Evolutionary conservation across 176 grass and related monocot species (phyloP), one percentile per base, ranked within the genome.

Genomic region (Rhynchospora pubera): DNA sequence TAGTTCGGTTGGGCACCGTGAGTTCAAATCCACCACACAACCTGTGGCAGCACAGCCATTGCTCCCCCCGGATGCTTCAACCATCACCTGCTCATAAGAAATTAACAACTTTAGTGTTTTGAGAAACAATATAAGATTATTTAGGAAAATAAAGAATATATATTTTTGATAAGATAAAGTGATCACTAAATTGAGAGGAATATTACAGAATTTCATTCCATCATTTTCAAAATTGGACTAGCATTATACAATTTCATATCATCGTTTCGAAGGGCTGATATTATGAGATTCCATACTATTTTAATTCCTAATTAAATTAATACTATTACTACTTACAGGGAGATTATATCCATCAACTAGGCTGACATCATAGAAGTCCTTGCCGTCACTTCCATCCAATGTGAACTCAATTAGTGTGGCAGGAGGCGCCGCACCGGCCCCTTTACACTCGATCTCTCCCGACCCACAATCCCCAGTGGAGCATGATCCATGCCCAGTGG

Each of bases 331-430:
- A 48, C 58, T 0, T 66, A 82, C 79, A 12, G 95, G 95, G 47
- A 98, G 78, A 87, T 98, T 98, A 88, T 98, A 98, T 1, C 95
- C 95, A 77, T 98, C 95, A 39, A 98, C 92, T 2, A 98, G 85
- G 81, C 95, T 98, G 62, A 98, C 95, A 89, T 98, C 95, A 86
- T 98, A 98, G 85, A 88, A 98, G 76, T 98, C 95, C 85, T 90
- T 91, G 32, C 83, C 85, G 6, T 39, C 85, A n/a, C 75, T 18
- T 56, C 84, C 92, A 87, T 26, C 58, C 16, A 98, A 89, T 10
- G 87, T 94, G 89, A 98, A 98, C 85, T 98, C 95, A 9, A 68
- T 86, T 26, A 98, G 85, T 10, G 95, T 98, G 5, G 85, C 92
- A 5, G 95, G 95, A 11, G 92, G 95, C 0, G 85, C 16, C 1